Evolutionary conservation across 495 filamentous ascomycete species (phyloP).

Genomic region (Penicillium dipodomyicola): DNA sequence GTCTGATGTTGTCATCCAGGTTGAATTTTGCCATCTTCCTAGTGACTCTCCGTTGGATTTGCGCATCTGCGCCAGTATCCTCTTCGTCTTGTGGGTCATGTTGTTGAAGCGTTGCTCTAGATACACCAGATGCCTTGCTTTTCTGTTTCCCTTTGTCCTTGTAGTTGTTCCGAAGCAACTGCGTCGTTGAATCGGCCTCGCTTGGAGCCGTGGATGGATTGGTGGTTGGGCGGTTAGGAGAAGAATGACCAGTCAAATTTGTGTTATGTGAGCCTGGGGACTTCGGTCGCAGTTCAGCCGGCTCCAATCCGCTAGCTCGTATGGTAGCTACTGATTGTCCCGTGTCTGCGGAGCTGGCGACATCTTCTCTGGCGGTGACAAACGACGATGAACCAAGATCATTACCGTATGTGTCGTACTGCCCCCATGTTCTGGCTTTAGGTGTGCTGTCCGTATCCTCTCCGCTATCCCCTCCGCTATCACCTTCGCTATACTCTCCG

Average conservation of each 20-base stretch:
- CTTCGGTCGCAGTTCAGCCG: constrained; percentile 6
- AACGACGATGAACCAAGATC: constrained; percentile 27
- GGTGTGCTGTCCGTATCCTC: constrained; percentile 21
- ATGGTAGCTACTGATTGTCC: constrained; percentile 22
- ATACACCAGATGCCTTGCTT: constrained; percentile 25
- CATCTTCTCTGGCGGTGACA: constrained; percentile 33
- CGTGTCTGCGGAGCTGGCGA: constrained; percentile 16
- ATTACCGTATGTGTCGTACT: constrained; percentile 15
- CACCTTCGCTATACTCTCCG: constrained; percentile 6
- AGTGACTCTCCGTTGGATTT: constrained; percentile 21
- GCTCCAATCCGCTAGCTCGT: constrained; percentile 2
- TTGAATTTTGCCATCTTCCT: constrained; percentile 43
- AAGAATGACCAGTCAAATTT: constrained; percentile 20
- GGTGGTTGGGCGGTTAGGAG: constrained; percentile 22
- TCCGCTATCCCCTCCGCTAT: neutral
- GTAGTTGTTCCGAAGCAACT: constrained; percentile 29
- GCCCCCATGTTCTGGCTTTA: constrained; percentile 1
- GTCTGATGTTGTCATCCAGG: constrained; percentile 43
- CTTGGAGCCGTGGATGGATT: constrained; percentile 27
- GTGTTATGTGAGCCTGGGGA: constrained; percentile 20
- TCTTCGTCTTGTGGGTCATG: constrained; percentile 39
- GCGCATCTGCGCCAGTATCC: constrained; percentile 12
- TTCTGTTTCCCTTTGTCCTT: constrained; percentile 33
- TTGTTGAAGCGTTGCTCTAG: constrained; percentile 27
- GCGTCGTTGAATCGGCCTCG: constrained; percentile 40